A percentile compares a stretch with the other conserved stretches of the same genome.
These are phyloP conservation scores for Heterobasidion annosum DNA, from an alignment of 1,284 basidiomycete species.

Conservation along the genomic window DNA sequence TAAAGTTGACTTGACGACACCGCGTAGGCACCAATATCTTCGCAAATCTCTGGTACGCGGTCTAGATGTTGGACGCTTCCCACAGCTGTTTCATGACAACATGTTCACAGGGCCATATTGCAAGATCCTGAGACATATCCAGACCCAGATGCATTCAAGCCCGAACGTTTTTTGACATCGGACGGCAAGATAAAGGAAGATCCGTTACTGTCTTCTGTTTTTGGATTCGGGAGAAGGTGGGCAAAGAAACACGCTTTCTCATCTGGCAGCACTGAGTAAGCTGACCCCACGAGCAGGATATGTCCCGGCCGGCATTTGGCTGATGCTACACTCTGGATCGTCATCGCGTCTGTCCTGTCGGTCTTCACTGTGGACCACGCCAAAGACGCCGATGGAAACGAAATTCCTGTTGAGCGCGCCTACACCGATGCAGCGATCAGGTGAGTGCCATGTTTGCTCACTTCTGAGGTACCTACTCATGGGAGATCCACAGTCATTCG, in stretches of 20 bases:
- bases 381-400: slow-evolving; percentile 1
- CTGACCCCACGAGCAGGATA: background rate
- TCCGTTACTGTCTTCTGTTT: slow-evolving; percentile 8
- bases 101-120: slow-evolving; percentile 14
- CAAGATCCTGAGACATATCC: slow-evolving; percentile 18
- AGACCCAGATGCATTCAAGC: slow-evolving; percentile 17
- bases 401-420: background rate
- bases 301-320: slow-evolving; percentile 13
- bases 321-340: slow-evolving; percentile 9
- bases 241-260: background rate
- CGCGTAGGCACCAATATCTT: slow-evolving; percentile 7
- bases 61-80: background rate
- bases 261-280: background rate
- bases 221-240: slow-evolving; percentile 8
- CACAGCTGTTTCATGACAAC: background rate
- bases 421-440: background rate
- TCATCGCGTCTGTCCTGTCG: slow-evolving; percentile 2
- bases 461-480: background rate
- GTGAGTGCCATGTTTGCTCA: background rate
- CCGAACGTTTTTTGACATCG: slow-evolving; percentile 17
- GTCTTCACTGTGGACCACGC: slow-evolving; percentile 3
- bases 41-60: slow-evolving; percentile 11
- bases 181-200: slow-evolving; percentile 10
- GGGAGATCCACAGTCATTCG: background rate
- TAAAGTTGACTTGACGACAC: background rate